Evolutionary conservation across 2,329 filamentous ascomycete species (phyloP), one percentile per base, ranked within the genome.

Genomic region (Fusarium redolens): DNA sequence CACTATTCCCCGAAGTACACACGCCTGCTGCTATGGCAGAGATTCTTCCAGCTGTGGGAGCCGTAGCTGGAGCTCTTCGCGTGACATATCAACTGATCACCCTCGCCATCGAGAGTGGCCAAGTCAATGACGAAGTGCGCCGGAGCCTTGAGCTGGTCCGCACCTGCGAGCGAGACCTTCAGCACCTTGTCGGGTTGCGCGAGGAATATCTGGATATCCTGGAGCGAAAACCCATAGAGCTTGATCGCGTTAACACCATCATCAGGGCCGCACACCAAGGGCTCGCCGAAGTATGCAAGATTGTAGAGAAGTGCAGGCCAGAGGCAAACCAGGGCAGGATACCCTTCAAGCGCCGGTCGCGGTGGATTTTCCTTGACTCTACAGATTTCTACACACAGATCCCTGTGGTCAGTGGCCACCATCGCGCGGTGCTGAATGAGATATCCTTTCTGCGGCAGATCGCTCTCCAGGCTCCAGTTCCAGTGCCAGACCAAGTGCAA

Each of bases 101-200:
- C 33, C 55, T 51, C 15, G 57, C 44, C n/a, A 72, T 76, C 52
- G 70, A 77, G 28, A 55, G 73, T 22, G 69, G 69, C 12, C 75
- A 78, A 17, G 74, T 77, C 13, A 75, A 73, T 3, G 65, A 70
- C 18, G 71, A 77, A 14, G 73, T 80, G 22, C 72, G 76, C 4
- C 68, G 71, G 8, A 76, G 75, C 50, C 67, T 81, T 28, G 77
- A 81, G 38, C 77, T 80, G 12, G 76, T 80, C 0, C 76, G 76
- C 5, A 79, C 75, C 15, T 80, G 79, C 51, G 68, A 80, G 38
- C 54, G 63, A 14, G 79, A 81, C 37, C 72, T 80, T 6, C 75
- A 80, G 31, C 76, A 78, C 28, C 71, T 80, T 18, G 78, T 81
- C 45, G 71, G 73, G 14, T 61, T 81, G 1, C 79, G 79, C 11